phyloP scores from a whole-genome alignment of 1,284 basidiomycete genomes.

The Polyporus tsugae region DNA sequence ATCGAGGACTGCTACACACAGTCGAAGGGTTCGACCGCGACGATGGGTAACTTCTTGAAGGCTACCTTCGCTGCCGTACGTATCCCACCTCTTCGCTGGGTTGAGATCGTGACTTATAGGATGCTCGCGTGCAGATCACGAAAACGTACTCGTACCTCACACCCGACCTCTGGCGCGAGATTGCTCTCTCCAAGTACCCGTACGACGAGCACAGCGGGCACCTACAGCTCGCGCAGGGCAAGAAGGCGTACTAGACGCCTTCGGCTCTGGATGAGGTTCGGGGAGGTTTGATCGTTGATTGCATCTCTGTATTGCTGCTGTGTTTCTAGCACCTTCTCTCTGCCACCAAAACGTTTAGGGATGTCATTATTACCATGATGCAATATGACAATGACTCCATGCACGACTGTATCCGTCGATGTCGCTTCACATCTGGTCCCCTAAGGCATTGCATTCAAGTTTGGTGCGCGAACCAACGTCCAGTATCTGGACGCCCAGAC shows the following conservation, averaged over 20 bases:
- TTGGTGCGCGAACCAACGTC: too few species aligned
- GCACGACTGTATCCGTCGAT: background rate
- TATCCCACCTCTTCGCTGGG: conserved; percentile 29
- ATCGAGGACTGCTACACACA: conserved; percentile 97
- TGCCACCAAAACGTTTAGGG: conserved; percentile 25
- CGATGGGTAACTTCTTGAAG: conserved; percentile 99
- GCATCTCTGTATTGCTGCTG: conserved; percentile 39
- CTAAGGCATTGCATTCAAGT: too few species aligned
- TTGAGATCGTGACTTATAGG: conserved; percentile 4
- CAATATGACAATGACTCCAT: background rate
- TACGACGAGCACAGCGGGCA: conserved; percentile 96
- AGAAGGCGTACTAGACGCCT: conserved; percentile 76
- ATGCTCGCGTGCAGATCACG: conserved; percentile 72
- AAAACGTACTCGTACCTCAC: conserved; percentile 98
- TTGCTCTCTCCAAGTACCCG: conserved; percentile 88
- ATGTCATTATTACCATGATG: conserved; percentile 3
- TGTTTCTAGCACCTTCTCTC: conserved; percentile 31
- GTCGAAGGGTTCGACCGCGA: conserved; percentile 97
- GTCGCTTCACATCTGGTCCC: too few species aligned
- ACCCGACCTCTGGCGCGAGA: conserved; percentile 97
- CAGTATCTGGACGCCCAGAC: too few species aligned
- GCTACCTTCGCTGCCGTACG: conserved; percentile 95
- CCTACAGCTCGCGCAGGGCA: conserved; percentile 83
- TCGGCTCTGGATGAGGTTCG: conserved; percentile 37
- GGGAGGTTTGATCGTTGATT: conserved; percentile 29